phyloP scores from a whole-genome alignment of 1,284 basidiomycete species.

The Abortiporus biennis region DNA sequence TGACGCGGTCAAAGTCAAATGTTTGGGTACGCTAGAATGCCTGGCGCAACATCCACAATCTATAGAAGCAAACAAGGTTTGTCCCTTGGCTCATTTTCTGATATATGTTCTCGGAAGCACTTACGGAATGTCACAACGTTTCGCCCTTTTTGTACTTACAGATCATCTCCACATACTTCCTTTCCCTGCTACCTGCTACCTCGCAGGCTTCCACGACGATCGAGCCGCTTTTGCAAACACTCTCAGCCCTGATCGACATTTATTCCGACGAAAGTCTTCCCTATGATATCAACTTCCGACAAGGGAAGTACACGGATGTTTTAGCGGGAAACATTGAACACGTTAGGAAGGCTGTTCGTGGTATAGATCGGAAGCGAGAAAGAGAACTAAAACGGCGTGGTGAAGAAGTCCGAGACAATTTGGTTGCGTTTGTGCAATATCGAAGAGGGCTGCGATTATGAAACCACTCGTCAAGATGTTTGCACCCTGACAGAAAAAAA shows the following conservation, averaged over 20 bases:
- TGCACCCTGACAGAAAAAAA: no score
- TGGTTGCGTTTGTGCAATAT: slow-evolving; percentile 88
- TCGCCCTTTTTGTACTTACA: slow-evolving; percentile 20
- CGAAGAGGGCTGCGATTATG: slow-evolving; percentile 52
- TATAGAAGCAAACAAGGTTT: slow-evolving; percentile 66
- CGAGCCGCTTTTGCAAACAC: slow-evolving; percentile 76
- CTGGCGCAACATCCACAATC: slow-evolving; percentile 67
- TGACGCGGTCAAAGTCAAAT: slow-evolving; percentile 59
- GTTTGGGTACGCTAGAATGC: slow-evolving; percentile 77
- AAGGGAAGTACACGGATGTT: slow-evolving; percentile 32
- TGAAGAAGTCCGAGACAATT: slow-evolving; percentile 76
- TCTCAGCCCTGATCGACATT: slow-evolving; percentile 89
- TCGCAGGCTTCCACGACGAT: slow-evolving; percentile 38
- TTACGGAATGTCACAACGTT: background rate
- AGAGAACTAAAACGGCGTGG: slow-evolving; percentile 46
- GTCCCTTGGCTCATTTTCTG: slow-evolving; percentile 17
- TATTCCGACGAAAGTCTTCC: slow-evolving; percentile 86
- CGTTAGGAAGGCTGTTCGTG: slow-evolving; percentile 40
- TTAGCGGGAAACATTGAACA: slow-evolving; percentile 38
- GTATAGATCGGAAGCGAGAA: slow-evolving; percentile 33
- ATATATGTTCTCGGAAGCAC: background rate
- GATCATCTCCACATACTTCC: slow-evolving; percentile 64
- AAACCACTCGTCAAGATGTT: no score
- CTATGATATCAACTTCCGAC: slow-evolving; percentile 80
- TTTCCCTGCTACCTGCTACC: slow-evolving; percentile 46